phyloP scores from a whole-genome alignment of 768 basidiomycete genomes.

The Favolaschia claudopus region DNA sequence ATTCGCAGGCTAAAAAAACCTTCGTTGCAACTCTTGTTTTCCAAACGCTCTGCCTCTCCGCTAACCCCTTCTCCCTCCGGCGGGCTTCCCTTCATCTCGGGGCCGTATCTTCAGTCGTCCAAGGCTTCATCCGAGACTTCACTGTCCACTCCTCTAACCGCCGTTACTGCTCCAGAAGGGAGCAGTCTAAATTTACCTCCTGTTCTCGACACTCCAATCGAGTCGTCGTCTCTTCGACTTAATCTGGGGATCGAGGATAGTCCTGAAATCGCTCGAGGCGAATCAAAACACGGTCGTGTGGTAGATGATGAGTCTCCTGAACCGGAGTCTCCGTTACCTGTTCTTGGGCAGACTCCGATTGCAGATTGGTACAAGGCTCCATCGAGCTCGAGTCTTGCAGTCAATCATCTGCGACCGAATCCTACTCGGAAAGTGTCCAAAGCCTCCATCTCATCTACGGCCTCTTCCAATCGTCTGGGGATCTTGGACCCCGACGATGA shows the following conservation, averaged over 20 bases:
- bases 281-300: conserved; percentile 19
- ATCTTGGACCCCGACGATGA: conserved; percentile 54
- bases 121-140: conserved; percentile 57
- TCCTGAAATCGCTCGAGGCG: conserved; percentile 30
- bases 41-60: conserved; percentile 66
- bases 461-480: conserved; percentile 57
- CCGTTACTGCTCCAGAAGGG: conserved; percentile 66
- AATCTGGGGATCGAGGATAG: conserved; percentile 46
- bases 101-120: conserved; percentile 40
- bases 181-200: conserved; percentile 59
- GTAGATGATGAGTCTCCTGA: conserved; percentile 15
- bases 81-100: conserved; percentile 39
- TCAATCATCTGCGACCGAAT: conserved; percentile 33
- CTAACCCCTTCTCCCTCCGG: conserved; percentile 37
- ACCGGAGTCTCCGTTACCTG: conserved; percentile 18
- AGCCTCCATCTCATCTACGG: conserved; percentile 39
- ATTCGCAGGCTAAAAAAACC: conserved; percentile 65
- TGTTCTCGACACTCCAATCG: conserved; percentile 67
- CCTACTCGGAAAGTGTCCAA: conserved; percentile 26
- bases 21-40: conserved; percentile 72
- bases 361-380: conserved; percentile 42
- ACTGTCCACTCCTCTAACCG: conserved; percentile 57
- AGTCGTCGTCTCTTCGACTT: conserved; percentile 58
- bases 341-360: conserved; percentile 43
- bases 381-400: conserved; percentile 25